These are phyloP conservation scores for Vachellia collinsii DNA, from an alignment of 306 rosid genomes.

Conservation along the genomic window DNA sequence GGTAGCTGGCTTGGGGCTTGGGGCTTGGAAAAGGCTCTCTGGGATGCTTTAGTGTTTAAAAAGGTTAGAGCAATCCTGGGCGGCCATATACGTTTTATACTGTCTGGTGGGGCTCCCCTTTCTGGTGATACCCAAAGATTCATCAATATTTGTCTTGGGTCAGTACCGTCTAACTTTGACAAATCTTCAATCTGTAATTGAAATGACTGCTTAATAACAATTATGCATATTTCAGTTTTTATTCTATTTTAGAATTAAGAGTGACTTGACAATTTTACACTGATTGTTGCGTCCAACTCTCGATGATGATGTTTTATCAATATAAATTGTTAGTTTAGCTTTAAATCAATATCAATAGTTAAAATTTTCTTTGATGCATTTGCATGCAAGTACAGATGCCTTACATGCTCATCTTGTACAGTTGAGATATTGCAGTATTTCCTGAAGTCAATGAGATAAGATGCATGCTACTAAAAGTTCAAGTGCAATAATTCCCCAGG, in stretches of 20 bases:
- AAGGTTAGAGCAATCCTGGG: conserved; percentile 90
- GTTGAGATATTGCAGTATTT: neutral
- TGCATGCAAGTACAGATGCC: conserved; percentile 1
- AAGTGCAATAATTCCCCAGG: neutral
- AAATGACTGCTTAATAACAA: neutral
- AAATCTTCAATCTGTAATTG: neutral
- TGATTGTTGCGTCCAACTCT: neutral
- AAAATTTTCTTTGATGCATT: neutral
- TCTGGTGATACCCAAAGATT: conserved; percentile 92
- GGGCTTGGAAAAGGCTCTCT: conserved; percentile 81
- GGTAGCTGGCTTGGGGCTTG: conserved; percentile 99
- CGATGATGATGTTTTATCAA: neutral
- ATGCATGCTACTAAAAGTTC: conserved; percentile 19
- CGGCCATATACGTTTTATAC: conserved; percentile 80
- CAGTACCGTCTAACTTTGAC: conserved; percentile 32
- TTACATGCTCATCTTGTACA: conserved; percentile 8
- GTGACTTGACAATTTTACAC: neutral
- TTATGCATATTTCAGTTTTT: neutral
- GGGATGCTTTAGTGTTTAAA: conserved; percentile 81
- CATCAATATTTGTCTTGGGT: conserved; percentile 97
- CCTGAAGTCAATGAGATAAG: conserved; percentile 11
- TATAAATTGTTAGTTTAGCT: conserved; percentile 5
- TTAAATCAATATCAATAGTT: conserved; percentile 5
- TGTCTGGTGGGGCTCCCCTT: conserved; percentile 99
- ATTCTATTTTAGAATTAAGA: conserved; percentile 3